Conservation (phyloP, 2,329 filamentous ascomycete genomes). For the Eutypella sp. region DNA sequence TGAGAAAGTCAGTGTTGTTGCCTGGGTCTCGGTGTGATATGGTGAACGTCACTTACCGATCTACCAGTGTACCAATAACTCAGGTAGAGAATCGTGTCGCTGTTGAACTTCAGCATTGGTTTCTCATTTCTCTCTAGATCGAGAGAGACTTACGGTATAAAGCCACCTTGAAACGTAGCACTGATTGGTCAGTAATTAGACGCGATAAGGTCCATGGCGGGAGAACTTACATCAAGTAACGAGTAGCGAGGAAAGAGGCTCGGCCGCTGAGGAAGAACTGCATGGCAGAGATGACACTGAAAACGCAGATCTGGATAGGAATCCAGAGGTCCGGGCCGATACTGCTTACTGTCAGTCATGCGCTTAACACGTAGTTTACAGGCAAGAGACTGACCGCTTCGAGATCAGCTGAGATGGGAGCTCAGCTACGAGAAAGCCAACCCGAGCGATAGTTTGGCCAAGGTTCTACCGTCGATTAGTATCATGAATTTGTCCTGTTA, state of each 20-base stretch:
- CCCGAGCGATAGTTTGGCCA: slow-evolving; percentile 25
- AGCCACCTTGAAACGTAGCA: slow-evolving; percentile 42
- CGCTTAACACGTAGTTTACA: not conserved
- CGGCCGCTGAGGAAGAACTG: slow-evolving; percentile 22
- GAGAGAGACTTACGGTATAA: slow-evolving; percentile 50
- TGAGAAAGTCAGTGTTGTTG: slow-evolving; percentile 25
- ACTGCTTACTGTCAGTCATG: slow-evolving; percentile 9
- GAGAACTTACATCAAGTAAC: slow-evolving; percentile 25
- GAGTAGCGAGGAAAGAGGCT: slow-evolving; percentile 27
- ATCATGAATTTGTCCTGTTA: not conserved
- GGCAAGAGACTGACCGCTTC: slow-evolving; percentile 15
- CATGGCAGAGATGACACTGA: slow-evolving; percentile 17
- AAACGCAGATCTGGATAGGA: slow-evolving; percentile 22
- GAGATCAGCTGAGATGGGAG: slow-evolving; percentile 20
- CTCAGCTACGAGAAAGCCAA: slow-evolving; percentile 16
- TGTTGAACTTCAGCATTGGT: slow-evolving; percentile 11
- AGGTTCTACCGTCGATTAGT: slow-evolving; percentile 18
- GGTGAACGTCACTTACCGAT: slow-evolving; percentile 26
- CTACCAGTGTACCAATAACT: slow-evolving; percentile 66
- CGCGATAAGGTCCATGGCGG: not conserved
- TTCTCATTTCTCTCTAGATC: not conserved
- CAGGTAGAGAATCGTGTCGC: slow-evolving; percentile 51
- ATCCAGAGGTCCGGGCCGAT: slow-evolving; percentile 24
- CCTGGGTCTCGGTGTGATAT: not conserved
- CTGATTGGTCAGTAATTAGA: slow-evolving; percentile 11